Percentiles rank a stretch among this genome's conserved stretches.
phyloP scores from a whole-genome alignment of 2,329 filamentous ascomycete species.

The Didymella sp. region DNA sequence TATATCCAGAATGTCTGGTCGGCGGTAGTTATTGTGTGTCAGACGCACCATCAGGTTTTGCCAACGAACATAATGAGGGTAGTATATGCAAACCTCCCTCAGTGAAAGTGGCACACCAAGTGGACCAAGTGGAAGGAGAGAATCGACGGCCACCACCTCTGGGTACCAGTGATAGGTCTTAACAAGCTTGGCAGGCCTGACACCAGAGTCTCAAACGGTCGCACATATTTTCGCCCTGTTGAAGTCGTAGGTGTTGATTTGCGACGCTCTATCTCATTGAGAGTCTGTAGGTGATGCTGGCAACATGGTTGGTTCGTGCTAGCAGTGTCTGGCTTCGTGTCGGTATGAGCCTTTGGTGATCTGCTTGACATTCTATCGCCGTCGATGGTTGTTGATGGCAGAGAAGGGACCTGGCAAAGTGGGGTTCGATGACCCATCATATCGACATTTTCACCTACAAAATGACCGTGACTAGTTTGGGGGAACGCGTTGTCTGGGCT shows the following conservation, averaged over 20 bases:
- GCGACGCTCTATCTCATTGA: neutral
- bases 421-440: neutral
- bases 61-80: conserved; percentile 38
- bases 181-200: neutral
- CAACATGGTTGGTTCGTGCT: neutral
- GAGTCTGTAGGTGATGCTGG: neutral
- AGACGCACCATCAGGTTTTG: conserved; percentile 34
- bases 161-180: conserved; percentile 28
- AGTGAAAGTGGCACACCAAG: conserved; percentile 34
- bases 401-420: neutral
- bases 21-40: conserved; percentile 30
- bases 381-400: neutral
- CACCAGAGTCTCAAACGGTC: neutral
- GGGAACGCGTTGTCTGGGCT: neutral
- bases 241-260: neutral
- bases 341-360: neutral
- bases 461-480: too few species aligned
- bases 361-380: neutral
- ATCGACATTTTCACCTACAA: neutral
- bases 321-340: neutral
- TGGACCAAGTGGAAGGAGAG: conserved; percentile 38
- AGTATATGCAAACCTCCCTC: conserved; percentile 38
- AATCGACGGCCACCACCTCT: conserved; percentile 27
- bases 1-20: conserved; percentile 31
- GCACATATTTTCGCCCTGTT: neutral